Base-by-base conservation (phyloP, 2,329 filamentous ascomycete species). In the Penicillium sp. region DNA sequence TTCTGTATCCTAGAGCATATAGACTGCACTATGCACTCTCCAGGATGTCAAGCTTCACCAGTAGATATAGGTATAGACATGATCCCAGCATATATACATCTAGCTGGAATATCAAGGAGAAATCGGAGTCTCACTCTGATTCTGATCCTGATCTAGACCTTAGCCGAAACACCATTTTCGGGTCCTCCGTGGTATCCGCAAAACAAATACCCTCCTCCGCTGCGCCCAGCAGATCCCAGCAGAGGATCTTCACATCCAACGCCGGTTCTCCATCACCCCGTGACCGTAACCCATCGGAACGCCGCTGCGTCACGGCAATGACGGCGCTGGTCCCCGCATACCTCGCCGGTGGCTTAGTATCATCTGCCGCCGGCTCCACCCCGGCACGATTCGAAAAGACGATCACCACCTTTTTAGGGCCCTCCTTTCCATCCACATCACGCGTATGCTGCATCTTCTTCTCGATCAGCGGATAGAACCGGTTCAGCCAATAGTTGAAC, bases 401-500 rank as follows among this genome's bases (percentile, higher is more conserved):
- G 14, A 75, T 61, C 40, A 76, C 61, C 13, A 71, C 64, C 50
- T 69, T 69, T 47, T 66, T 66, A 16, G 54, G 50, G 27, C 36
- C 40, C 16, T 49, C 48, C 8, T 50, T 55, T 16, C 53, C 58
- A 43, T 67, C 64, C 14, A 61, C 44, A 38, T 65, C 58, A 16
- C 48, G 48, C 8, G 49, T 49, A 49, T 66, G 62, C 14, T 44
- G 43, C 59, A 67, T 64, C 24, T 46, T 57, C 42, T 60, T 60
- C 29, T 61, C 57, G n/a, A 75, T 48, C 7, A 76, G 60, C 1
- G 81, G 81, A 60, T 73, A 71, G 47, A 84, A 78, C 34, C 81
- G 66, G 61, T 78, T 74, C 16, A 84, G 65, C 81, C 81, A 85
- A 60, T 84, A 85, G 40, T 73, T 74, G 48, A 84, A 73, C 0